Conservation (phyloP, 371 early-diverging fungal genomes). For the Catenaria anguillulae region DNA sequence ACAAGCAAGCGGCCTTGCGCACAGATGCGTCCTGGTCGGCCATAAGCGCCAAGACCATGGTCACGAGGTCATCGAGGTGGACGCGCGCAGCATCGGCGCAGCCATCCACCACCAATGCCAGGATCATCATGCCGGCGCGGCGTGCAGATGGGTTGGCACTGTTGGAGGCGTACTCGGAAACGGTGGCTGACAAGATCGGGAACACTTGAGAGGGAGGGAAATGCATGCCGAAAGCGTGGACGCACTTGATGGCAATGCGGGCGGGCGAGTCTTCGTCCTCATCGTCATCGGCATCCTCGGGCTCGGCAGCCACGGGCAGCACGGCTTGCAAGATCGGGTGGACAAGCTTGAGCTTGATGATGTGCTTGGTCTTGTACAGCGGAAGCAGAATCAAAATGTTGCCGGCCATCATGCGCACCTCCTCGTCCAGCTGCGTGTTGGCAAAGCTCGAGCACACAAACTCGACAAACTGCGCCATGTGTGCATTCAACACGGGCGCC, state of each 20-base stretch:
- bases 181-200: slow-evolving; percentile 38
- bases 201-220: slow-evolving; percentile 78
- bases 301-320: slow-evolving; percentile 70
- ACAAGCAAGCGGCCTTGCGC: slow-evolving; percentile 75
- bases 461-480: slow-evolving; percentile 57
- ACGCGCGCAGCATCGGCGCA: slow-evolving; percentile 66
- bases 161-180: background rate
- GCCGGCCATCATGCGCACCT: slow-evolving; percentile 60
- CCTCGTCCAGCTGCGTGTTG: slow-evolving; percentile 46
- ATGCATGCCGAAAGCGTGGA: slow-evolving; percentile 60
- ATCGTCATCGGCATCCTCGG: slow-evolving; percentile 65
- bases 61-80: slow-evolving; percentile 46
- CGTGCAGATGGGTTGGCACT: slow-evolving; percentile 51
- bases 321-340: slow-evolving; percentile 52
- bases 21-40: slow-evolving; percentile 62
- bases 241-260: slow-evolving; percentile 47
- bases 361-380: background rate
- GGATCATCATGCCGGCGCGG: slow-evolving; percentile 75
- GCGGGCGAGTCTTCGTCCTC: slow-evolving; percentile 78
- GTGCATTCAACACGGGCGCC: slow-evolving; percentile 56
- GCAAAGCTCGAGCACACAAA: slow-evolving; percentile 56
- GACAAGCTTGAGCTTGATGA: slow-evolving; percentile 50
- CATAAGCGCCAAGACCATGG: slow-evolving; percentile 59
- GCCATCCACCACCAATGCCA: slow-evolving; percentile 66
- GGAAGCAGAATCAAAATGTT: slow-evolving; percentile 43